phyloP scores from a whole-genome alignment of 129 eudicot genomes.

The Daucus carota region DNA sequence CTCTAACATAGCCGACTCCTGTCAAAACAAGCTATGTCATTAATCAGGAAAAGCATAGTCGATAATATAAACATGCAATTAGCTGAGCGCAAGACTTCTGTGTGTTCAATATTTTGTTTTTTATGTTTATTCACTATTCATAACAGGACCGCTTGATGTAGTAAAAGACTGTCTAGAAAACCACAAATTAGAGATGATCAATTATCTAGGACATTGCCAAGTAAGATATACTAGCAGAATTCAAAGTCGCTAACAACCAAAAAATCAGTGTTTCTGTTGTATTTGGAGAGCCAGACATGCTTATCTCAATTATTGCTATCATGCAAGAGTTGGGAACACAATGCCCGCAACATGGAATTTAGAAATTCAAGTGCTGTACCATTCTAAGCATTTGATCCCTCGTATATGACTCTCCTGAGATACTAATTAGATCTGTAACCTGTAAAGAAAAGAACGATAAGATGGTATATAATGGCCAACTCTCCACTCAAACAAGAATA shows the following conservation, averaged over 20 bases:
- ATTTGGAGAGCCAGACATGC: background rate
- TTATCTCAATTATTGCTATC: background rate
- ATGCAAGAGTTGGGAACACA: background rate
- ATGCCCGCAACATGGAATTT: background rate
- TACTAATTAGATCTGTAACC: slow-evolving; percentile 74
- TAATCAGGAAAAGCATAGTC: background rate
- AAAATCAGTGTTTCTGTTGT: background rate
- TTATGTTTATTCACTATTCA: background rate
- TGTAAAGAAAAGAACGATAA: slow-evolving; percentile 18
- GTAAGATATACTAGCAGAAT: background rate
- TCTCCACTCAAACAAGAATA: background rate
- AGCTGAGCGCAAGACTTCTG: slow-evolving; percentile 1
- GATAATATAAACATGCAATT: background rate
- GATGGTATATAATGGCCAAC: background rate
- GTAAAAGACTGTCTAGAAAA: background rate
- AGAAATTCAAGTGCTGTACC: slow-evolving; percentile 32
- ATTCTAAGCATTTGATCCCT: slow-evolving; percentile 78
- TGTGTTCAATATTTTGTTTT: background rate
- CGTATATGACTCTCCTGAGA: slow-evolving; percentile 80
- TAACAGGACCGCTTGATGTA: background rate
- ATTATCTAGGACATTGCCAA: background rate
- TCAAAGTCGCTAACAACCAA: background rate
- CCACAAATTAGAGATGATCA: background rate
- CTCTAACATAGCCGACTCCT: slow-evolving; percentile 68
- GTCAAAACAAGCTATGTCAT: slow-evolving; percentile 15